Percentiles rank a stretch among this genome's conserved stretches.
Conservation (phyloP, 345 rosid species). For the Kandelia obovata region DNA sequence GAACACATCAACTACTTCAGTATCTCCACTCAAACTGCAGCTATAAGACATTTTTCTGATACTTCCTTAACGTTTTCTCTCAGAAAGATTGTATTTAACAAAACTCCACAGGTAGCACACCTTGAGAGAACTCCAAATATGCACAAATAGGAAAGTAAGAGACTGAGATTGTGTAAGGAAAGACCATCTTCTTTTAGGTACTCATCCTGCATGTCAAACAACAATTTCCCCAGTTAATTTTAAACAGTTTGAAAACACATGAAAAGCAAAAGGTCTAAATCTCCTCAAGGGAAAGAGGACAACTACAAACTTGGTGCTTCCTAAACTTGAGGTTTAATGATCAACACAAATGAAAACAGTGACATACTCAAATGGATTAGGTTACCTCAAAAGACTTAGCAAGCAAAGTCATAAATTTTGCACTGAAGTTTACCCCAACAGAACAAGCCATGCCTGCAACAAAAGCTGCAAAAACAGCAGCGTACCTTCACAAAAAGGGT, state of each 20-base stretch:
- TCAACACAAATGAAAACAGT: not conserved
- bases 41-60: not conserved
- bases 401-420: slow-evolving; percentile 74
- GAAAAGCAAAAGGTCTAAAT: not conserved
- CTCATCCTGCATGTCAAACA: slow-evolving; percentile 55
- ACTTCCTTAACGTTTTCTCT: not conserved
- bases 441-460: slow-evolving; percentile 85
- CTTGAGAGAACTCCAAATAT: slow-evolving; percentile 85
- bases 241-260: not conserved
- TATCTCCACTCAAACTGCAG: too few species aligned
- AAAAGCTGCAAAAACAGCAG: slow-evolving; percentile 81
- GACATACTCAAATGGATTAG: not conserved
- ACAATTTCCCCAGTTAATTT: slow-evolving; percentile 2
- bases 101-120: slow-evolving; percentile 35
- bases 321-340: not conserved
- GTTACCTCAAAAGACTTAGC: slow-evolving; percentile 75
- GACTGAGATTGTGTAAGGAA: slow-evolving; percentile 76
- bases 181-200: slow-evolving; percentile 71
- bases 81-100: not conserved
- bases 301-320: not conserved
- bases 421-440: slow-evolving; percentile 84
- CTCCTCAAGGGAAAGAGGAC: not conserved
- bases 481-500: slow-evolving; percentile 50
- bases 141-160: slow-evolving; percentile 68
- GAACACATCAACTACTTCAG: not conserved